A percentile compares a stretch with the other conserved stretches of the same genome.
These are phyloP conservation scores for Flaveria linearis DNA, from an alignment of 129 eudicot species.

Conservation along the genomic window DNA sequence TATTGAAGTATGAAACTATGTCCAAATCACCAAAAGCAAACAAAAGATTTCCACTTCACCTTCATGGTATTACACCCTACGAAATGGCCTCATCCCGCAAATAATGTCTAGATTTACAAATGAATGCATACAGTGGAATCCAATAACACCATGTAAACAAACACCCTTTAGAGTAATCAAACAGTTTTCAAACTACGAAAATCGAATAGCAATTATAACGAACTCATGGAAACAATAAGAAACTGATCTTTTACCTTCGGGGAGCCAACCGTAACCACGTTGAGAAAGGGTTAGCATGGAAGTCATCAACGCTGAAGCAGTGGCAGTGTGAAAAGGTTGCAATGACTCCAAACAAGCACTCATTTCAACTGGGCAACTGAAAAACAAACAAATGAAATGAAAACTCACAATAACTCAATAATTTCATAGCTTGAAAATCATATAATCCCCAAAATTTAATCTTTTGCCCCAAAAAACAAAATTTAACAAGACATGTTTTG, in stretches of 20 bases:
- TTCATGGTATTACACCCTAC: neutral
- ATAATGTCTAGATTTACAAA: neutral
- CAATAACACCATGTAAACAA: neutral
- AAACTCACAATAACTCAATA: neutral
- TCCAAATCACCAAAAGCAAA: neutral
- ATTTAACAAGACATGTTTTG: neutral
- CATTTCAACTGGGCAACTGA: conserved; percentile 75
- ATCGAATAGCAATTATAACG: neutral
- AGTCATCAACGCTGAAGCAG: conserved; percentile 98
- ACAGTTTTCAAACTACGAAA: neutral
- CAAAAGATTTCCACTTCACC: neutral
- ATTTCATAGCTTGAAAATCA: neutral
- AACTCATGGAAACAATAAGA: neutral
- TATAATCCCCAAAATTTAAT: neutral
- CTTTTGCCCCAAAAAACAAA: neutral
- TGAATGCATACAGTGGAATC: conserved; percentile 1
- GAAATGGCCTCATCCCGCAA: conserved; percentile 3
- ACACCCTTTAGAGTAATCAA: conserved; percentile 3
- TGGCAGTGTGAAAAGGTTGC: conserved; percentile 88
- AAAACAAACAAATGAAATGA: conserved; percentile 7
- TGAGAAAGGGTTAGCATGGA: conserved; percentile 84
- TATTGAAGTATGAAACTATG: neutral
- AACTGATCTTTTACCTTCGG: conserved; percentile 55
- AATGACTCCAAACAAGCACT: conserved; percentile 80
- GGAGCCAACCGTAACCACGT: conserved; percentile 72